phyloP scores from a whole-genome alignment of 73 alveolate species.

The Paraurostyla sp. region DNA sequence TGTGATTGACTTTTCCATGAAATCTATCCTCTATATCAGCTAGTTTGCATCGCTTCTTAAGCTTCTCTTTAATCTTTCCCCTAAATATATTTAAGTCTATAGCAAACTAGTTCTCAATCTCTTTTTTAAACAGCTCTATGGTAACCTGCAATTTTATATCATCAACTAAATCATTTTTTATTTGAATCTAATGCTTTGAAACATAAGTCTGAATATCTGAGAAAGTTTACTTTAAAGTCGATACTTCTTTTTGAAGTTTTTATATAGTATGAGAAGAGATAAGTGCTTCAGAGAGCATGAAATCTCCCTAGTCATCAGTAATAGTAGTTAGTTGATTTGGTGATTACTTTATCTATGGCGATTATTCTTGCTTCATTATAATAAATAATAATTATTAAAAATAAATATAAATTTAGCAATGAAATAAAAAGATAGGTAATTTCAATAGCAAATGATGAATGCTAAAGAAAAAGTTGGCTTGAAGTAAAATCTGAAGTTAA shows the following conservation, averaged over 20 bases:
- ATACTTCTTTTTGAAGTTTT: slow-evolving; percentile 27
- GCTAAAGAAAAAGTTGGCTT: too few relatives aligned
- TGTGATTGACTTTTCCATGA: not conserved
- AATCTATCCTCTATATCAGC: not conserved
- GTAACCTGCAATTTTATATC: not conserved
- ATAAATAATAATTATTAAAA: too few relatives aligned
- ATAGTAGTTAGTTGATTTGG: too few relatives aligned
- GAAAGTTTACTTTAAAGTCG: not conserved
- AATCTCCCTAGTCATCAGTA: slow-evolving; percentile 38
- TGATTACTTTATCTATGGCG: too few relatives aligned
- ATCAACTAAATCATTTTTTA: slow-evolving; percentile 40
- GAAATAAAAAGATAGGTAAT: too few relatives aligned
- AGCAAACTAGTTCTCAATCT: not conserved
- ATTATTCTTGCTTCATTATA: too few relatives aligned
- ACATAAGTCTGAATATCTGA: not conserved
- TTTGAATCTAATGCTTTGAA: not conserved
- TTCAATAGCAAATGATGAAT: too few relatives aligned
- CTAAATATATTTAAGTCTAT: slow-evolving; percentile 30
- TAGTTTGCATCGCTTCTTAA: slow-evolving; percentile 24
- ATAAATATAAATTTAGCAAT: too few relatives aligned
- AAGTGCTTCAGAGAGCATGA: slow-evolving; percentile 15
- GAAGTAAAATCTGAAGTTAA: too few relatives aligned
- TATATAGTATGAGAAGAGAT: not conserved
- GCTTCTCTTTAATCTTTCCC: slow-evolving; percentile 23
- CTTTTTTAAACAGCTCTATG: slow-evolving; percentile 31